Evolutionary conservation across 306 rosid genomes (phyloP).

Genomic region (Chamaecrista fasciculata): DNA sequence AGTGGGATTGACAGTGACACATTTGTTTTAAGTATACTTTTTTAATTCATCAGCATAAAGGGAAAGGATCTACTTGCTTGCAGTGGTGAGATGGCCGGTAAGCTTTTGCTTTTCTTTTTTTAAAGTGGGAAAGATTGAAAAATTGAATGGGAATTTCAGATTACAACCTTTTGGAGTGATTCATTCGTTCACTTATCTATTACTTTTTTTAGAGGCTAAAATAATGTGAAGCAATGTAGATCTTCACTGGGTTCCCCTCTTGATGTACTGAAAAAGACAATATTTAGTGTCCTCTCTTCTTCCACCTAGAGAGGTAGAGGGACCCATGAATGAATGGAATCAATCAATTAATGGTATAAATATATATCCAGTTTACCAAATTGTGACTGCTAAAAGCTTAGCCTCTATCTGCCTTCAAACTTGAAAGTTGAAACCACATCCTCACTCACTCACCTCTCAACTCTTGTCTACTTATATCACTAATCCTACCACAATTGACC

Average conservation of each 20-base stretch:
- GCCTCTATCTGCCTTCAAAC: too few relatives aligned
- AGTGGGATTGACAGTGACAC: conserved; percentile 14
- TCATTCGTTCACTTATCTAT: conserved; percentile 34
- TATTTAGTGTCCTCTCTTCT: conserved; percentile 35
- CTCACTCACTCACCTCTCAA: too few relatives aligned
- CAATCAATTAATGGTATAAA: conserved; percentile 33
- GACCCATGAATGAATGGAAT: conserved; percentile 42
- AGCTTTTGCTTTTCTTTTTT: not conserved
- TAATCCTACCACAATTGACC: too few relatives aligned
- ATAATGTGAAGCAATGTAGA: conserved; percentile 29
- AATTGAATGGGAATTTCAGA: not conserved
- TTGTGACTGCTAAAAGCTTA: conserved; percentile 32
- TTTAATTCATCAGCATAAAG: conserved; percentile 25
- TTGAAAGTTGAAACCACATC: too few relatives aligned
- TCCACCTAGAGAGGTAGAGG: conserved; percentile 12
- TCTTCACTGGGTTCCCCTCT: conserved; percentile 43
- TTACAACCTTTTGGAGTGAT: conserved; percentile 30
- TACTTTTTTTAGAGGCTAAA: conserved; percentile 40
- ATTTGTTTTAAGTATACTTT: conserved; percentile 33
- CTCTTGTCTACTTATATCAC: too few relatives aligned
- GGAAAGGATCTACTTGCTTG: conserved; percentile 35
- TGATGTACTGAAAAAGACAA: conserved; percentile 45
- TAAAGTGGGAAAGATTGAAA: not conserved
- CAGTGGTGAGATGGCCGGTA: conserved; percentile 26
- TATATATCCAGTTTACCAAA: conserved; percentile 25